These are phyloP conservation scores for Zanthoxylum bungeanum DNA, from an alignment of 345 rosid species.

Conservation along the genomic window DNA sequence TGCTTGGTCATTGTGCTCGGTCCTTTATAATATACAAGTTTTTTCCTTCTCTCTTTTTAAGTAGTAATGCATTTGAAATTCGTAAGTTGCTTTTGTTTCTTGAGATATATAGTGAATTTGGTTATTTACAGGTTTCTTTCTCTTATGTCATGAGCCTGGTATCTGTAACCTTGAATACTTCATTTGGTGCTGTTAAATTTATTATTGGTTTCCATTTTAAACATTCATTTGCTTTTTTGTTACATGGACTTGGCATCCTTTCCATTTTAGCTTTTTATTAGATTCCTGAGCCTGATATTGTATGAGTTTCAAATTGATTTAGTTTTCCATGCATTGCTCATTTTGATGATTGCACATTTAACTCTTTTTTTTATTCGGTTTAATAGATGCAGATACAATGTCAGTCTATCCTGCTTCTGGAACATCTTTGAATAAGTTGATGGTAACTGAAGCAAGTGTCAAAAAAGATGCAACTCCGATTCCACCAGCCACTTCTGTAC, in stretches of 20 bases:
- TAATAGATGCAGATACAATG: constrained; percentile 45
- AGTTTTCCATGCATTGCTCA: neutral
- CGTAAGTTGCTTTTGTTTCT: neutral
- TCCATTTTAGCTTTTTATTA: neutral
- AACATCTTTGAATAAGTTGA: constrained; percentile 39
- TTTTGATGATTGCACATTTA: neutral
- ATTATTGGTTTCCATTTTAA: neutral
- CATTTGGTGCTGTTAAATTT: neutral
- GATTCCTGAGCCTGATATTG: neutral
- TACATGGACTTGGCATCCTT: neutral
- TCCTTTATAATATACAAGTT: no score
- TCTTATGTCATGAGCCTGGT: neutral
- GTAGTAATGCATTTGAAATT: neutral
- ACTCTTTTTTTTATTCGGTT: neutral
- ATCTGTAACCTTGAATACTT: neutral
- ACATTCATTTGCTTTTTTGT: neutral
- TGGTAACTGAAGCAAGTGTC: constrained; percentile 44
- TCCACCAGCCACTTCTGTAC: constrained; percentile 43
- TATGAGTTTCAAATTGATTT: neutral
- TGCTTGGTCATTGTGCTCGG: no score
- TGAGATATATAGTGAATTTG: neutral
- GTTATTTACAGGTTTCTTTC: neutral
- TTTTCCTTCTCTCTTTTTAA: neutral
- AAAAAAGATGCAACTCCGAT: constrained; percentile 47
- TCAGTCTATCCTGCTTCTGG: constrained; percentile 42